phyloP scores from a whole-genome alignment of 148 eudicot species.

The Simmondsia chinensis region DNA sequence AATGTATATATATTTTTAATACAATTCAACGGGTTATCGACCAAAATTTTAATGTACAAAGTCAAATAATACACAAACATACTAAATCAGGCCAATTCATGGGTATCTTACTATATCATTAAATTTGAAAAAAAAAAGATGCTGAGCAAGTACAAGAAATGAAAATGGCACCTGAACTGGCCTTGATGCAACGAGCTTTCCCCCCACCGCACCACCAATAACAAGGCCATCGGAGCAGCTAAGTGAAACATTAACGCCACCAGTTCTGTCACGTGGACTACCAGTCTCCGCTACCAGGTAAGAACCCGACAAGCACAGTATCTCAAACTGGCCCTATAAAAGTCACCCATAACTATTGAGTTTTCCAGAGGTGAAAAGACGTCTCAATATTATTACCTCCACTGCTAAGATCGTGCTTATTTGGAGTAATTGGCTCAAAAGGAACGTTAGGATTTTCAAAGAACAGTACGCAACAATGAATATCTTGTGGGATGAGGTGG shows the following conservation, averaged over 20 bases:
- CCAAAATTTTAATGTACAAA: too few relatives aligned
- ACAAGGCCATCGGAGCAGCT: constrained; percentile 81
- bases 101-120: background rate
- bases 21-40: too few relatives aligned
- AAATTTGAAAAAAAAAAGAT: background rate
- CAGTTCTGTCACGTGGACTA: constrained; percentile 60
- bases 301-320: constrained; percentile 84
- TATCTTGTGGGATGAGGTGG: too few relatives aligned
- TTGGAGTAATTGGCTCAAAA: too few relatives aligned
- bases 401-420: too few relatives aligned
- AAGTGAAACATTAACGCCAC: constrained; percentile 76
- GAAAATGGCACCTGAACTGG: constrained; percentile 58
- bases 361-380: background rate
- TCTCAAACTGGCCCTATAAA: constrained; percentile 75
- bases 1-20: too few relatives aligned
- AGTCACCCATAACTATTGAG: background rate
- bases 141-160: background rate
- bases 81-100: too few relatives aligned
- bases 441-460: too few relatives aligned
- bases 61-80: too few relatives aligned
- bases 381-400: too few relatives aligned
- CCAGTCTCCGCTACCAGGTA: constrained; percentile 70
- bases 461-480: too few relatives aligned
- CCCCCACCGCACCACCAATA: constrained; percentile 84
- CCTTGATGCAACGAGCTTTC: constrained; percentile 62